Base-by-base conservation (phyloP, 345 rosid species). In the Excoecaria cochinchinensis region DNA sequence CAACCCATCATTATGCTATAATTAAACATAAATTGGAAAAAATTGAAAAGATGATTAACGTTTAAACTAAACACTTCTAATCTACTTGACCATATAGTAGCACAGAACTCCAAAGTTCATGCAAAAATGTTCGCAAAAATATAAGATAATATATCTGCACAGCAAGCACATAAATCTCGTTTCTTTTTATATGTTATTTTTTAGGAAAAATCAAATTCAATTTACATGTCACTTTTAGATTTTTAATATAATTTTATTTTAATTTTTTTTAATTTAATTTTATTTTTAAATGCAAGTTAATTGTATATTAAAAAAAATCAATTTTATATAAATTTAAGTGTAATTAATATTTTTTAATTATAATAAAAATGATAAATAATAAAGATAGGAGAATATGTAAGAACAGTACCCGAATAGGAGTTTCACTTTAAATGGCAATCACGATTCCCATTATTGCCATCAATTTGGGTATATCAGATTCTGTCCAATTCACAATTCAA, bases 381-480 rank as follows among this genome's bases (percentile, higher is more conserved):
- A n/a, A n/a, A n/a, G n/a, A n/a, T n/a, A n/a, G n/a, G n/a, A n/a
- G n/a, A n/a, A n/a, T n/a, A n/a, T n/a, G n/a, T n/a, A n/a, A n/a
- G n/a, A n/a, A n/a, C n/a, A n/a, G 22, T 12, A 65, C 0, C 48
- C 21, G 16, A 68, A 65, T 11, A 24, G 22, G n/a, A 56, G 47
- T 47, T 55, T 58, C 57, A 14, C 42, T 57, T 69, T 44, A 21
- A 46, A 56, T 44, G 31, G 55, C 65, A 39, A 22, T 42, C 5
- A 24, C 25, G 55, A 16, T 50, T 17, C 61, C 58, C 44, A 19
- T 52, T 25, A 9, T 22, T 5, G 31, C 25, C 68, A 31, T 64
- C 53, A 39, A 64, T 64, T 13, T 64, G 36, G 5, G 42, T 7
- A 70, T n/a, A 44, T 58, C 73, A 75, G 40, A 50, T 25, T 39